phyloP scores from a whole-genome alignment of 805 yeast genomes.

The Blastobotrys attinorum region DNA sequence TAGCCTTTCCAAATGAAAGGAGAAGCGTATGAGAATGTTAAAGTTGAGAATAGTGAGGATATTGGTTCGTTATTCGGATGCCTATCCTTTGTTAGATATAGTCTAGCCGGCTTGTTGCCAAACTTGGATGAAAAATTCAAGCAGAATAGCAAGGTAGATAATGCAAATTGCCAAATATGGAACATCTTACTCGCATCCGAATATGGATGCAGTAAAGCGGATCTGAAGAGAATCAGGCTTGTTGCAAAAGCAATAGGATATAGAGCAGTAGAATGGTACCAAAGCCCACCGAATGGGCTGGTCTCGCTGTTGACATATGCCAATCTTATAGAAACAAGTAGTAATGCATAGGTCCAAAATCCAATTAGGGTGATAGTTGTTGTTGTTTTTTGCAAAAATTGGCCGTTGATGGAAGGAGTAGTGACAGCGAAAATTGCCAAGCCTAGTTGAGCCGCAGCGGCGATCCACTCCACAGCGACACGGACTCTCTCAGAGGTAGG shows the following conservation, averaged over 20 bases:
- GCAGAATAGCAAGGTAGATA: conserved; percentile 38
- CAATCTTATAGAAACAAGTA: conserved; percentile 18
- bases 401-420: conserved; percentile 8
- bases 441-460: conserved; percentile 15
- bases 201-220: conserved; percentile 20
- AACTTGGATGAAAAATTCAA: conserved; percentile 50
- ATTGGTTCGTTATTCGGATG: conserved; percentile 71
- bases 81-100: conserved; percentile 33
- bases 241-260: conserved; percentile 18
- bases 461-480: conserved; percentile 21
- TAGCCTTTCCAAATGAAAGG: conserved; percentile 62
- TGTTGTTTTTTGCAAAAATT: conserved; percentile 8
- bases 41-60: conserved; percentile 50
- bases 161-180: conserved; percentile 30
- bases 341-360: conserved; percentile 22
- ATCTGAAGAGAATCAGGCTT: conserved; percentile 18
- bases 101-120: conserved; percentile 56
- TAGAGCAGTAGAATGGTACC: conserved; percentile 24
- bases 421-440: conserved; percentile 16
- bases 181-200: conserved; percentile 14
- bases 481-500: conserved; percentile 21
- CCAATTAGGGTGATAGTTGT: conserved; percentile 8
- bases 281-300: conserved; percentile 12
- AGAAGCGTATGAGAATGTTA: conserved; percentile 73
- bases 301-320: conserved; percentile 8